phyloP scores from a whole-genome alignment of 176 grass and related monocot genomes.

The Zoysia pacifica region DNA sequence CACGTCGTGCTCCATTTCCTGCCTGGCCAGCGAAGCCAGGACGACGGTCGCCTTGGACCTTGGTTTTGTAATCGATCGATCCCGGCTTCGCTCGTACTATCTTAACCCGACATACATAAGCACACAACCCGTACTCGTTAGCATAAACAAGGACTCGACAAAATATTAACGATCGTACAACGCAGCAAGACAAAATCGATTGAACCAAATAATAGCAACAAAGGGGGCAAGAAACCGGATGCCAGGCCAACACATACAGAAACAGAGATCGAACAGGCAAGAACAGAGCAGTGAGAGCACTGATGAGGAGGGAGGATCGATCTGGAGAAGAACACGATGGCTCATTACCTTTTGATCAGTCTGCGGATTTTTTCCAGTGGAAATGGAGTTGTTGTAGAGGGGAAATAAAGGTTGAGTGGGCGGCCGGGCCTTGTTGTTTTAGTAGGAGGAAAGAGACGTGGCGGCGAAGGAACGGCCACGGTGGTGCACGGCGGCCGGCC shows the following conservation, averaged over 20 bases:
- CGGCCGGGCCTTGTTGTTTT: not conserved
- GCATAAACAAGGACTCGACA: slow-evolving; percentile 24
- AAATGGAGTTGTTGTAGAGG: slow-evolving; percentile 27
- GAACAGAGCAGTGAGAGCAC: not conserved
- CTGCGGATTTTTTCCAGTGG: not conserved
- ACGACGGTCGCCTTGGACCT: not conserved
- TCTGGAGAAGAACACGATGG: not conserved
- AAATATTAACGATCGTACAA: slow-evolving; percentile 6
- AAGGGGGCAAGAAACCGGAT: slow-evolving; percentile 15
- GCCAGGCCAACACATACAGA: not conserved
- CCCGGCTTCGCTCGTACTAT: not conserved
- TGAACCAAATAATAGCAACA: not conserved
- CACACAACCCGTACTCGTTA: not conserved
- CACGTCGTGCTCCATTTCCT: slow-evolving; percentile 52
- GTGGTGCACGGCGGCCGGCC: slow-evolving; percentile 21
- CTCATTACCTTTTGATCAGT: slow-evolving; percentile 18
- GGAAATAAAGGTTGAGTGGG: slow-evolving; percentile 23
- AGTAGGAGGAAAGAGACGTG: slow-evolving; percentile 49
- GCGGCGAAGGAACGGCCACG: slow-evolving; percentile 28
- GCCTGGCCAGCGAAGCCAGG: slow-evolving; percentile 8
- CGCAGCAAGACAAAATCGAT: not conserved
- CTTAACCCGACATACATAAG: not conserved
- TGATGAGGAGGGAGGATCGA: not conserved
- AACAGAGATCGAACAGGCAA: not conserved
- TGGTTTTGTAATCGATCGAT: not conserved